Percentiles rank a stretch among this genome's conserved stretches.
Conservation (phyloP, 2,329 filamentous ascomycete genomes). For the Beauveria bassiana region DNA sequence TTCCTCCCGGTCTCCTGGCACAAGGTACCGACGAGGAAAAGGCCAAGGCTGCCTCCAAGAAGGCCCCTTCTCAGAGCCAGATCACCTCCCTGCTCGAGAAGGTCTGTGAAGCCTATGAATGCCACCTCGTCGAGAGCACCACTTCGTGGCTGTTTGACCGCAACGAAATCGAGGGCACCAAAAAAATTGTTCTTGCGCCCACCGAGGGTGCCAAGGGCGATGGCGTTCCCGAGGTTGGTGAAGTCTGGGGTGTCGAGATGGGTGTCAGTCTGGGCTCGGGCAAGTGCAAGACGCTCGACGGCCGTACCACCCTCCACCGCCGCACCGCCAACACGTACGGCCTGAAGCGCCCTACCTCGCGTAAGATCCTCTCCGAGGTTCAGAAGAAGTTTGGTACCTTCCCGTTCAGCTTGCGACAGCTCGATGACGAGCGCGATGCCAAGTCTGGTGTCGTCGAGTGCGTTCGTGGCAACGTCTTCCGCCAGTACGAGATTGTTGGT, state of each 20-base stretch:
- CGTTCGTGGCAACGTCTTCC: constrained; percentile 83
- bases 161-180: constrained; percentile 94
- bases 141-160: constrained; percentile 95
- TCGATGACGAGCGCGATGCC: constrained; percentile 94
- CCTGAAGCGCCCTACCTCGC: constrained; percentile 87
- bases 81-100: constrained; percentile 87
- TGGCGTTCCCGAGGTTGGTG: constrained; percentile 76
- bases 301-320: constrained; percentile 86
- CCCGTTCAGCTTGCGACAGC: constrained; percentile 93
- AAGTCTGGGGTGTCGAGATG: constrained; percentile 97
- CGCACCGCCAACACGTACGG: constrained; percentile 87
- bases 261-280: constrained; percentile 84
- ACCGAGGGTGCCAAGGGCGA: constrained; percentile 86
- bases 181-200: constrained; percentile 93
- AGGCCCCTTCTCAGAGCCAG: constrained; percentile 75
- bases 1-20: constrained; percentile 80
- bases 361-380: constrained; percentile 87
- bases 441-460: constrained; percentile 94
- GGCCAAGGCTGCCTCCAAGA: constrained; percentile 77
- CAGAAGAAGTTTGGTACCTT: constrained; percentile 97
- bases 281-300: constrained; percentile 88
- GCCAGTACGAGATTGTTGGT: constrained; percentile 92
- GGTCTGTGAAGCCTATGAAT: constrained; percentile 82
- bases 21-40: constrained; percentile 89
- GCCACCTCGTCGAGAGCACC: constrained; percentile 92